phyloP scores from a whole-genome alignment of 257 asterid genomes.

The Solanum sejunctum region DNA sequence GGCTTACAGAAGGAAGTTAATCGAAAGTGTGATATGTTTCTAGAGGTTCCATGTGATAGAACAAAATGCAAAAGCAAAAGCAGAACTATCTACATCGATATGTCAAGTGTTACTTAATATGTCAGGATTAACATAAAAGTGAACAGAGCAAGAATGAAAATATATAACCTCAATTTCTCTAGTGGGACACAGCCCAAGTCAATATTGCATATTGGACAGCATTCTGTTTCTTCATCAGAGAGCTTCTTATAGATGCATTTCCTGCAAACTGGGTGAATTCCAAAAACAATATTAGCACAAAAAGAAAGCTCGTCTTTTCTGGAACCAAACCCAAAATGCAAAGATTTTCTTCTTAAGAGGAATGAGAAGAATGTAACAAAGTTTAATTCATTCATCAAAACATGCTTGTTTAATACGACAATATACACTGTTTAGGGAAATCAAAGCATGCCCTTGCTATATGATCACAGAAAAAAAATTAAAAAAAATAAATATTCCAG shows the following conservation, averaged over 20 bases:
- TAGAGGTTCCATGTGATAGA: background rate
- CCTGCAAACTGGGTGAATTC: conserved; percentile 63
- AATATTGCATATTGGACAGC: conserved; percentile 85
- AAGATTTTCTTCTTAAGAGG: background rate
- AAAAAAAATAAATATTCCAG: background rate
- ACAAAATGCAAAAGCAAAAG: background rate
- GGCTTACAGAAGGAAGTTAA: background rate
- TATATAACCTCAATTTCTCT: conserved; percentile 73
- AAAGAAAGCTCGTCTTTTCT: background rate
- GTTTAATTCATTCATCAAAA: background rate
- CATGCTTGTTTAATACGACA: background rate
- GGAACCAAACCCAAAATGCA: background rate
- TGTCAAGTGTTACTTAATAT: background rate
- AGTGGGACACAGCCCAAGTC: conserved; percentile 78
- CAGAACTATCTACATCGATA: background rate
- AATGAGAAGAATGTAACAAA: background rate
- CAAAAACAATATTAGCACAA: background rate
- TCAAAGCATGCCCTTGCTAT: background rate
- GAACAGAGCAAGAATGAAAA: background rate
- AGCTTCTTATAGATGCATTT: conserved; percentile 82
- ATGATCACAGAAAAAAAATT: background rate
- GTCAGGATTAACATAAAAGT: background rate
- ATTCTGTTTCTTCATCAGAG: conserved; percentile 68
- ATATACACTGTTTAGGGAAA: background rate
- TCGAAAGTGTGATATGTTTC: background rate